Base-by-base conservation (phyloP, 2,329 filamentous ascomycete species). In the Penicillium sp. region DNA sequence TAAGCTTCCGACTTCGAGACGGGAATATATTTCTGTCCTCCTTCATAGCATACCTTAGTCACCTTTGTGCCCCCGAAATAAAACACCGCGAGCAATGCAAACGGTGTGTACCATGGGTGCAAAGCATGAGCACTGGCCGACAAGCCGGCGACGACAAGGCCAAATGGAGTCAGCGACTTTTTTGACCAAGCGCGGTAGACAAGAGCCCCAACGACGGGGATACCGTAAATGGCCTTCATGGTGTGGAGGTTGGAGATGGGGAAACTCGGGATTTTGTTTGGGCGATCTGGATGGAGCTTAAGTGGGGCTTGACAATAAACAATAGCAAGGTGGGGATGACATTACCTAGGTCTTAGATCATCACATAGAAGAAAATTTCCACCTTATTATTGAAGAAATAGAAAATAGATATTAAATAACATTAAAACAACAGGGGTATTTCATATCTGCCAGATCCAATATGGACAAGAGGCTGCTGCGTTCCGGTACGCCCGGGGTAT, bases 31-130 rank as follows among this genome's bases (percentile, higher is more conserved):
- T 33, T 6, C 2, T 4, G 11, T n/a, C n/a, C 14, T 22, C 8
- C 11, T 22, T 37, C n/a, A 8, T 14, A 40, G 18, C 54, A 48
- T 52, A 91, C 89, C 78, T 93, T 92, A 0, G 93, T 97, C 1
- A 87, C 92, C 49, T 86, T 80, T 1, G 89, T 96, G 1, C 92
- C 94, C 4, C 89, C 85, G 3, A 96, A 77, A 74, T 96, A 97
- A 78, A 97, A 97, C 33, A 92, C 83, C 48, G 84, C 83, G 2
- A 97, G 81, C 11, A 97, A 81, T 26, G 83, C 83, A 75, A 97
- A 95, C n/a, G 91, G 92, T n/a, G 92, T 79, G 57, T 89, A 90
- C 88, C 91, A 97, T 3, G 93, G 93, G 73, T 97, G 92, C n/a
- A 92, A 77, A 15, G 92, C 91, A 73, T 99, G 94, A 11, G 89